phyloP scores from a whole-genome alignment of 2,329 filamentous ascomycete species.

The Ascochyta lentis region DNA sequence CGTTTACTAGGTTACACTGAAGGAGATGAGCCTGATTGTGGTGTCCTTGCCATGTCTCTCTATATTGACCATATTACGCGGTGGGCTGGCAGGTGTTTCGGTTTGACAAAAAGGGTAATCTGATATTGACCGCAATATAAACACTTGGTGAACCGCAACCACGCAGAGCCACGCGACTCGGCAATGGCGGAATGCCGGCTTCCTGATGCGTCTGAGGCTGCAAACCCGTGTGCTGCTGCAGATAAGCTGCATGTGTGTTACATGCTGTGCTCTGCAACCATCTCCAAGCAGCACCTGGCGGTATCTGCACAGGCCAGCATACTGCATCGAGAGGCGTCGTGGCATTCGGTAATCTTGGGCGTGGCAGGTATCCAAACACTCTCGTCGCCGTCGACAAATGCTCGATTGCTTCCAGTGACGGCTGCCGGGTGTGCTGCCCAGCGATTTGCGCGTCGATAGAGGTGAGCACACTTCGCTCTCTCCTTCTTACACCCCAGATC shows the following conservation, averaged over 20 bases:
- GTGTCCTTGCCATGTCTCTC: not conserved
- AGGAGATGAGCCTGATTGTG: slow-evolving; percentile 13
- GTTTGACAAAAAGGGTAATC: slow-evolving; percentile 25
- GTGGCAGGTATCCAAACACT: not conserved
- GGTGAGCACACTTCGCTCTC: not conserved
- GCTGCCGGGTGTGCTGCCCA: not conserved
- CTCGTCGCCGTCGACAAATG: not conserved
- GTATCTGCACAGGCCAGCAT: not conserved
- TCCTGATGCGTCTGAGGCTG: slow-evolving; percentile 7
- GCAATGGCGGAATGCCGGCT: slow-evolving; percentile 22
- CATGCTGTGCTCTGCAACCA: not conserved
- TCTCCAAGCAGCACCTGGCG: not conserved
- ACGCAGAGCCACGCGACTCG: slow-evolving; percentile 28
- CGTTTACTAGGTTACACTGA: slow-evolving; percentile 11
- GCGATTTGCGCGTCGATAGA: not conserved
- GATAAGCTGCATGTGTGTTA: not conserved
- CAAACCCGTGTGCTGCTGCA: not conserved
- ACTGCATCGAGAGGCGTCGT: not conserved
- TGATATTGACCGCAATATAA: slow-evolving; percentile 31
- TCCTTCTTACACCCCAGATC: not conserved
- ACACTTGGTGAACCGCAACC: slow-evolving; percentile 18
- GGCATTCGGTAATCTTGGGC: not conserved
- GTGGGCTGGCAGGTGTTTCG: slow-evolving; percentile 27
- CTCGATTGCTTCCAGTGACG: not conserved
- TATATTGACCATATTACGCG: slow-evolving; percentile 34